Evolutionary conservation across 257 asterid genomes (phyloP), one percentile per base, ranked within the genome.

Genomic region (Phtheirospermum japonicum): DNA sequence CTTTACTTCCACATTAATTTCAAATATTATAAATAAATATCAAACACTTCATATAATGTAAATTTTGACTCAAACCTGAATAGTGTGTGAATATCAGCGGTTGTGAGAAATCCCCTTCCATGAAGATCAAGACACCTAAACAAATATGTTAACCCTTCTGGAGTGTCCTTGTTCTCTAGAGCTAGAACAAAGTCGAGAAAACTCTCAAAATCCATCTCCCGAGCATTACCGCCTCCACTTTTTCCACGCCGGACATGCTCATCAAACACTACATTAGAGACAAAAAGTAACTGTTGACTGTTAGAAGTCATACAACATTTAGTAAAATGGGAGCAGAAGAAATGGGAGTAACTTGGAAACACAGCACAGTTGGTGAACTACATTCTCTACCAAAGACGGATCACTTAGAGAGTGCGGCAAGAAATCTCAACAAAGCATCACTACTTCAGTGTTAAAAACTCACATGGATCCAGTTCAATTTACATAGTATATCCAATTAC

Each of bases 231-330:
- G 13, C 88, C 94, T 71, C 97, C 95, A 75, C 68, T 74, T 77
- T 84, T 93, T 42, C 97, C 97, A 60, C 96, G 95, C 17, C 97
- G 86, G 48, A 89, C 92, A 63, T 93, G 99, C 83, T 93, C 99
- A 71, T 93, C 97, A 66, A 89, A 93, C 65, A 90, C 99, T 93
- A 71, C 10, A 50, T 18, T 52, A 16, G 61, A 61, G 40, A 68
- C 53, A 58, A 48, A 48, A 16, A 16, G 54, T 53, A 63, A 61
- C 12, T 46, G 26, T 49, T 40, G 9, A 33, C 34, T 4, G 23
- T 26, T 26, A 39, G 51, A 60, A 33, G 70, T 66, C 17, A 57
- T 48, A 51, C 40, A 53, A 65, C 40, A 69, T 18, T 31, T 34
- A 32, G 48, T 20, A 31, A 19, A 39, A 56, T 10, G 11, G 64